Base-by-base conservation (phyloP, 2,329 filamentous ascomycete species). In the Alternaria sp. region DNA sequence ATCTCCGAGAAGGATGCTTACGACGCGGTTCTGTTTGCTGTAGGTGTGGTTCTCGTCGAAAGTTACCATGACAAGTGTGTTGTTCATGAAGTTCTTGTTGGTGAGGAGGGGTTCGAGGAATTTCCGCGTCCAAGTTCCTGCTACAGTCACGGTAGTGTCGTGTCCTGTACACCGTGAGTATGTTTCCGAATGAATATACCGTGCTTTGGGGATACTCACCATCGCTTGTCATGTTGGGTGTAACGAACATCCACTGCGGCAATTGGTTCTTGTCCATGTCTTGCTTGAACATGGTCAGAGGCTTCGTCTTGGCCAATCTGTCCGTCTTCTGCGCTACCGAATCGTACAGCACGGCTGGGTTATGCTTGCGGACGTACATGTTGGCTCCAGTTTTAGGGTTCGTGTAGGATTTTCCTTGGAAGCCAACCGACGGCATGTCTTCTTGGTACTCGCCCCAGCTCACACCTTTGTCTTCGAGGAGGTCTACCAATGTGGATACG, bases 361-460 rank as follows among this genome's bases (percentile, higher is more conserved):
- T 93, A 81, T 95, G 92, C 81, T 95, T 94, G 73, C 92, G 89
- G 8, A 94, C 91, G 74, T 95, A 95, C 80, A 90, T 87, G 71
- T 93, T 91, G 50, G 85, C 84, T 30, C 86, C 85, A 3, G 85
- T 91, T 67, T 86, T 63, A 78, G 93, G 92, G 57, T 87, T 83
- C 75, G 82, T 92, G 0, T 80, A 81, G 4, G 70, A 46, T 67
- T 76, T 68, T 2, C 91, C 91, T 76, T 92, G 85, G 79, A 87
- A 94, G 12, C 92, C 92, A 2, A 87, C 59, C 75, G 88, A 93
- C 2, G 92, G 92, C 84, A 90, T 85, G 71, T 92, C 89, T 75
- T 95, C 92, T 77, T 93, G 87, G 80, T 94, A 95, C 65, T 89
- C 82, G 52, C 74, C 82, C 89, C 81, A 83, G 49, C 77, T 81